Conservation (phyloP, 345 rosid genomes). For the Durio zibethinus region DNA sequence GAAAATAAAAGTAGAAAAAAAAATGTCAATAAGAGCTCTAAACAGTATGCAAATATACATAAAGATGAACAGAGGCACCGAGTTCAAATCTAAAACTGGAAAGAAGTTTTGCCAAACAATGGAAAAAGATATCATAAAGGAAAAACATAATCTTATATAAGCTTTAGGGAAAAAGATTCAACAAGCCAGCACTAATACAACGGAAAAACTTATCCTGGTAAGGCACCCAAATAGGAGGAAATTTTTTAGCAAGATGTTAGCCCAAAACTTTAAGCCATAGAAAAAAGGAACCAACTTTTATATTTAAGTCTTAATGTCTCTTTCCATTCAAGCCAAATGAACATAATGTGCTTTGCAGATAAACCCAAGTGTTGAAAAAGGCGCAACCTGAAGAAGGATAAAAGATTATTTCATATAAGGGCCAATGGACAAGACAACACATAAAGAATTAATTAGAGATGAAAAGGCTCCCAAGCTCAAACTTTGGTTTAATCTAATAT, state of each 20-base stretch:
- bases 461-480: not conserved
- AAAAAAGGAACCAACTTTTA: no score
- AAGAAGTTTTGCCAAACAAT: not conserved
- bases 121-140: not conserved
- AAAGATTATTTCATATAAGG: not conserved
- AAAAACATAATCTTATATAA: not conserved
- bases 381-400: not conserved
- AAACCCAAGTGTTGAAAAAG: not conserved
- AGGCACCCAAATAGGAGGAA: not conserved
- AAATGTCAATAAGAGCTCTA: conserved; percentile 13
- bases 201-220: not conserved
- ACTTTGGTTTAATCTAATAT: not conserved
- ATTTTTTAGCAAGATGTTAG: not conserved
- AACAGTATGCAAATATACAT: not conserved
- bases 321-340: not conserved
- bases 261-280: not conserved
- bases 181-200: not conserved
- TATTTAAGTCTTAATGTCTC: no score
- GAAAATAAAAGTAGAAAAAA: not conserved
- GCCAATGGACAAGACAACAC: not conserved
- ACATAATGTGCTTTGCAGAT: not conserved
- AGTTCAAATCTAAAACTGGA: not conserved
- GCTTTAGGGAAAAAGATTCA: not conserved
- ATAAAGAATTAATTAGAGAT: not conserved
- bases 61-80: not conserved